Evolutionary conservation across 352 stramenopile genomes (phyloP).

Genomic region (Phytophthora rubi): DNA sequence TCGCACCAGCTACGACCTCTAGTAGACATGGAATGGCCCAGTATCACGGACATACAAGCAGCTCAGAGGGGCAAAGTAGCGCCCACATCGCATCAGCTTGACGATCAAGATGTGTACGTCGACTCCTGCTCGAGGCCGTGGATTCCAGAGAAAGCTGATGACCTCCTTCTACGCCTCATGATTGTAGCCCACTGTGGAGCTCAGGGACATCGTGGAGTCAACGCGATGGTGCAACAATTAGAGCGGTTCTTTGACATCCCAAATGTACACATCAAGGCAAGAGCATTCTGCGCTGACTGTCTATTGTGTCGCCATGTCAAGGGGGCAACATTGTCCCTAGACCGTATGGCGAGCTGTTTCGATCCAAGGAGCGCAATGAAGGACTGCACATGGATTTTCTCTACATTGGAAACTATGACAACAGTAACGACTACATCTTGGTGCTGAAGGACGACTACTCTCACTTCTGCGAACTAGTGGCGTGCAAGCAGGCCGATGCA

Average conservation of each 20-base stretch:
- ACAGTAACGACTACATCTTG: slow-evolving; percentile 4
- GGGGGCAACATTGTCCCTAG: slow-evolving; percentile 8
- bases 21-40: neutral
- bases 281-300: slow-evolving; percentile 1
- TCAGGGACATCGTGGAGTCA: neutral
- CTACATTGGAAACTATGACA: slow-evolving; percentile 1
- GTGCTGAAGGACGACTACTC: slow-evolving; percentile 13
- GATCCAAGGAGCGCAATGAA: slow-evolving; percentile 8
- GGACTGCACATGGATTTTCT: slow-evolving; percentile 12
- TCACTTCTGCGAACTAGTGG: slow-evolving; percentile 10
- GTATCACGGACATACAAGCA: neutral
- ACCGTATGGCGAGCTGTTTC: slow-evolving; percentile 6
- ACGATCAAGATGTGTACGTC: neutral
- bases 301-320: slow-evolving; percentile 8
- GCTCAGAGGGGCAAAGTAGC: neutral
- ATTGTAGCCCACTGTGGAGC: neutral
- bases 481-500: neutral
- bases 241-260: neutral
- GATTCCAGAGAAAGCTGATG: neutral
- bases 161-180: neutral
- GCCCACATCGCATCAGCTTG: neutral
- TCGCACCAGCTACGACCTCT: neutral
- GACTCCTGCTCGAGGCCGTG: neutral
- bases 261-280: neutral
- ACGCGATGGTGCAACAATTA: neutral